Percentiles rank a stretch among this genome's conserved stretches.
phyloP scores from a whole-genome alignment of 306 rosid genomes.

The Prunus salicina region DNA sequence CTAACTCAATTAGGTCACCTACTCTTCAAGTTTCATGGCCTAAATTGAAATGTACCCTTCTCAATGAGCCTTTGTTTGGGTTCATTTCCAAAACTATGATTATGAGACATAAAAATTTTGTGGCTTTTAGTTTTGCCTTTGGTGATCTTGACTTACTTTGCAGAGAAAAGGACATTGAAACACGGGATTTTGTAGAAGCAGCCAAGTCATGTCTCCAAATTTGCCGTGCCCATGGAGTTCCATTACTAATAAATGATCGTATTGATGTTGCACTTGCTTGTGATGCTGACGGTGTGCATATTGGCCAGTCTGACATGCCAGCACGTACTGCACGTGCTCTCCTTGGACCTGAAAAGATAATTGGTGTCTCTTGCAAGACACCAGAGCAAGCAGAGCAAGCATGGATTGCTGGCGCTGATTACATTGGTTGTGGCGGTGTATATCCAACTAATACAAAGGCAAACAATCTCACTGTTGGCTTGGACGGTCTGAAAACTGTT shows the following conservation, averaged over 20 bases:
- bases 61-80: neutral
- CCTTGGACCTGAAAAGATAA: slow-evolving; percentile 80
- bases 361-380: slow-evolving; percentile 94
- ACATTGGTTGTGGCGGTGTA: slow-evolving; percentile 88
- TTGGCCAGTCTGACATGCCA: slow-evolving; percentile 97
- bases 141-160: neutral
- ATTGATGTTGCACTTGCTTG: slow-evolving; percentile 83
- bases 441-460: slow-evolving; percentile 78
- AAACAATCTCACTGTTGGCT: slow-evolving; percentile 67
- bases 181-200: slow-evolving; percentile 65
- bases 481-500: slow-evolving; percentile 66
- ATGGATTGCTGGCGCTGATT: slow-evolving; percentile 80
- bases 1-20: neutral
- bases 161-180: slow-evolving; percentile 88
- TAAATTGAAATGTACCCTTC: neutral
- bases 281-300: slow-evolving; percentile 90
- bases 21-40: neutral
- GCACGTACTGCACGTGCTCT: slow-evolving; percentile 50
- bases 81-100: neutral
- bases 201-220: slow-evolving; percentile 72
- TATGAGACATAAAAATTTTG: neutral
- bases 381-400: slow-evolving; percentile 81
- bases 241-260: slow-evolving; percentile 80
- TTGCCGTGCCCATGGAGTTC: slow-evolving; percentile 68
- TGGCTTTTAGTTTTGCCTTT: neutral